These are phyloP conservation scores for Suhomyces coccinellae DNA, from an alignment of 1,139 yeast genomes.

Conservation along the genomic window DNA sequence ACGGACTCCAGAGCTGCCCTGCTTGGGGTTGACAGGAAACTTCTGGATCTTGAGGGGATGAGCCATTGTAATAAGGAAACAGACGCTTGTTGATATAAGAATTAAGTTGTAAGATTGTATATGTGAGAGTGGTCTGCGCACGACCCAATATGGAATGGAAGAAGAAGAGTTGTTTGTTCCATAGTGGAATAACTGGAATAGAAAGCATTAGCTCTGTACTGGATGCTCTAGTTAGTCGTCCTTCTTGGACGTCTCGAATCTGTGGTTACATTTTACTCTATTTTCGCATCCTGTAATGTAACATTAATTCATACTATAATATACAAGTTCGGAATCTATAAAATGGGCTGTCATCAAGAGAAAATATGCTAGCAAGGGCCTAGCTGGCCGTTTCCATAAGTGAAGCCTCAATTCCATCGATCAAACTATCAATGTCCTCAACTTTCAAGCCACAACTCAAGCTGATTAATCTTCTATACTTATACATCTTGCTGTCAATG, in stretches of 20 bases:
- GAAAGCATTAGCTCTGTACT: too few relatives aligned
- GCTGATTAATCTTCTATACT: conserved; percentile 78
- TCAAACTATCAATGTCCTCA: conserved; percentile 73
- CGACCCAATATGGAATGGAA: background rate
- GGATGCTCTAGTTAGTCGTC: too few relatives aligned
- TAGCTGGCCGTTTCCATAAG: conserved; percentile 31
- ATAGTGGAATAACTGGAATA: too few relatives aligned
- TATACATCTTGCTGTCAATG: conserved; percentile 61
- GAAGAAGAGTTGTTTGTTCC: too few relatives aligned
- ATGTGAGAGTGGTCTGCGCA: background rate
- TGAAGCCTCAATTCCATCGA: conserved; percentile 49
- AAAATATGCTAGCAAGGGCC: background rate
- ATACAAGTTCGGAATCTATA: conserved; percentile 5
- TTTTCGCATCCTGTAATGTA: background rate
- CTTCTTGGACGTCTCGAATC: too few relatives aligned
- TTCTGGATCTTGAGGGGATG: conserved; percentile 11
- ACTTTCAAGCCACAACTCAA: conserved; percentile 77
- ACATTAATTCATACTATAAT: conserved; percentile 6
- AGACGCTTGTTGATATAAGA: background rate
- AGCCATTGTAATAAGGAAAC: conserved; percentile 2
- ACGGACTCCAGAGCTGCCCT: conserved; percentile 13
- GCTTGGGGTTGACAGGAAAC: conserved; percentile 8
- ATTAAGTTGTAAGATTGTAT: background rate
- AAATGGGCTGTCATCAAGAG: conserved; percentile 1
- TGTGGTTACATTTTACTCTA: too few relatives aligned